phyloP scores from a whole-genome alignment of 371 early-diverging fungal species.

The Actinomortierella ambigua region DNA sequence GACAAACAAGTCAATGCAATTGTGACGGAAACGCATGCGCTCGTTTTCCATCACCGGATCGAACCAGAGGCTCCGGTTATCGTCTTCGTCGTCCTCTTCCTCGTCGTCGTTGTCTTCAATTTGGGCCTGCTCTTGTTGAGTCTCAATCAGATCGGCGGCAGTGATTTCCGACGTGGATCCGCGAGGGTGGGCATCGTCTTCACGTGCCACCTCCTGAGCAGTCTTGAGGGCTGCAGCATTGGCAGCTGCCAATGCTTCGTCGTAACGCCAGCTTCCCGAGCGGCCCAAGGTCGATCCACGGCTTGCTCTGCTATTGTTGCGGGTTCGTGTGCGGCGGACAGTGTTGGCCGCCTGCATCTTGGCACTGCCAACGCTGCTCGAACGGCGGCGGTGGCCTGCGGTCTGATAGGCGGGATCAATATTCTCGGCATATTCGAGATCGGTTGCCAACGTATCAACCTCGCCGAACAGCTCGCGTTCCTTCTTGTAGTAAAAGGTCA shows the following conservation, averaged over 20 bases:
- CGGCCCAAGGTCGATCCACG: constrained; percentile 23
- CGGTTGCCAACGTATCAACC: constrained; percentile 57
- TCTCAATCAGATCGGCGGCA: constrained; percentile 46
- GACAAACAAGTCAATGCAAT: constrained; percentile 73
- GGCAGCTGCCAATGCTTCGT: constrained; percentile 26
- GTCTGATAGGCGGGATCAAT: constrained; percentile 19
- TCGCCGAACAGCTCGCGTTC: constrained; percentile 78
- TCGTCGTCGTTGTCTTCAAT: constrained; percentile 27
- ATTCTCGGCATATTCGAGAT: constrained; percentile 47
- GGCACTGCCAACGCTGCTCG: constrained; percentile 2
- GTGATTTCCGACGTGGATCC: constrained; percentile 53
- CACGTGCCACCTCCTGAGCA: constrained; percentile 9
- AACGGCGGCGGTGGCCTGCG: background rate
- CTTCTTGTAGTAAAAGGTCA: constrained; percentile 80
- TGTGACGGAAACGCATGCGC: constrained; percentile 37
- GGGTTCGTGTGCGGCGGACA: constrained; percentile 26
- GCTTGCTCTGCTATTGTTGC: constrained; percentile 33
- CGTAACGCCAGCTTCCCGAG: constrained; percentile 42
- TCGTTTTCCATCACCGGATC: constrained; percentile 43
- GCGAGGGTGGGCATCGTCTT: constrained; percentile 7
- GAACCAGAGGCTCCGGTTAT: constrained; percentile 33
- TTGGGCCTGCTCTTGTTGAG: constrained; percentile 19
- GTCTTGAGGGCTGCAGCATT: constrained; percentile 36
- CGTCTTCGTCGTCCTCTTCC: constrained; percentile 49
- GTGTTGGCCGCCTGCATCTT: constrained; percentile 10